phyloP scores from a whole-genome alignment of 345 rosid species.

The Diplotaxis tenuifolia region DNA sequence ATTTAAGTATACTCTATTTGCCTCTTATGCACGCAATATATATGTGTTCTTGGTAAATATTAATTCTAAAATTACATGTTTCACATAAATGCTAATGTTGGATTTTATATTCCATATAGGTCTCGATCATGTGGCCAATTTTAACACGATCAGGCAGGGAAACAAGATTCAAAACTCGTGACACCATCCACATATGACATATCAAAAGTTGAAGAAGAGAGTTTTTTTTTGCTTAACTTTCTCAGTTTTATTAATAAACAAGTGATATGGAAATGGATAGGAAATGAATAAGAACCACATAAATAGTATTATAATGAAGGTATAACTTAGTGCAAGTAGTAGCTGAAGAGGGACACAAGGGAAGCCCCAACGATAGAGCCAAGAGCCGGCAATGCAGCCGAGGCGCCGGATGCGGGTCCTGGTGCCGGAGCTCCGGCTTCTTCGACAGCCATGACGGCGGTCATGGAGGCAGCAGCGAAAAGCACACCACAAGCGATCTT shows the following conservation, averaged over 20 bases:
- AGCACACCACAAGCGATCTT: constrained; percentile 52
- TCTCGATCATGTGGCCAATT: background rate
- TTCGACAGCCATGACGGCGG: constrained; percentile 45
- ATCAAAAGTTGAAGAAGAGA: background rate
- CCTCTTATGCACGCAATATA: too few species aligned
- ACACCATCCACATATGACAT: background rate
- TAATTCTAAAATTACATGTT: background rate
- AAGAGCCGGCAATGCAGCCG: constrained; percentile 42
- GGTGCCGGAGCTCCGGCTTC: constrained; percentile 45
- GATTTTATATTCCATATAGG: background rate
- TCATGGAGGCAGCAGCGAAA: constrained; percentile 53
- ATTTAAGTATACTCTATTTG: too few species aligned
- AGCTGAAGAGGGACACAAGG: constrained; percentile 35
- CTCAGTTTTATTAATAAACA: constrained; percentile 33
- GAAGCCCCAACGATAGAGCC: constrained; percentile 52
- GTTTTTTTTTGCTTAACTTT: constrained; percentile 17
- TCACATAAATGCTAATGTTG: background rate
- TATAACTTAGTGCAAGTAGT: constrained; percentile 39
- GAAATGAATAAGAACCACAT: constrained; percentile 29
- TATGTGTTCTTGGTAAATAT: background rate
- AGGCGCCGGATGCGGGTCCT: constrained; percentile 32
- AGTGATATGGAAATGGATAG: constrained; percentile 17
- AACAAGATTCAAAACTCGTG: background rate
- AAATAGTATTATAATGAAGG: constrained; percentile 11
- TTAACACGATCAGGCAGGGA: background rate